Percentiles rank a stretch among this genome's conserved stretches.
phyloP scores from a whole-genome alignment of 2,329 filamentous ascomycete genomes.

The Cytospora schulzeri region DNA sequence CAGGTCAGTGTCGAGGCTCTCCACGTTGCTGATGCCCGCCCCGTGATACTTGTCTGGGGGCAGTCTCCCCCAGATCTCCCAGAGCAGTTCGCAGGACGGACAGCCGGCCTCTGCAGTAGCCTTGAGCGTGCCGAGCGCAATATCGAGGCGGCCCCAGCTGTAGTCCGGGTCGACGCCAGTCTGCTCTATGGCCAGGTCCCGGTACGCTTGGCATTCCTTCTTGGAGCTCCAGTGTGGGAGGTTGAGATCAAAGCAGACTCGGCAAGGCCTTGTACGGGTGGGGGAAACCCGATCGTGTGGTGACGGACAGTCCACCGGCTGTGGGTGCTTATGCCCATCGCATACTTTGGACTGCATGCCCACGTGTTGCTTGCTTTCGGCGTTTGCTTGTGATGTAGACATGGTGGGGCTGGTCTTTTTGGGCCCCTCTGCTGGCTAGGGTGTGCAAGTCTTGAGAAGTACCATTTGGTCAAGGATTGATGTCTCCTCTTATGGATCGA shows the following conservation, averaged over 20 bases:
- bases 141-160: background rate
- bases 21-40: rapidly evolving
- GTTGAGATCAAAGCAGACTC: background rate
- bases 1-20: background rate
- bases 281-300: background rate
- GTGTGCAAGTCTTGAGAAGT: background rate
- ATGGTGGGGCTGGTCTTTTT: background rate
- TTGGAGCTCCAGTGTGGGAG: background rate
- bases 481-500: too few species aligned
- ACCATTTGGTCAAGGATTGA: background rate
- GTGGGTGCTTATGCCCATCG: background rate
- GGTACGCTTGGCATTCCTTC: background rate
- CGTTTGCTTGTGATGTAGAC: background rate
- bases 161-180: background rate
- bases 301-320: background rate
- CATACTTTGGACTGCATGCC: background rate
- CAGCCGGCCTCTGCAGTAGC: background rate
- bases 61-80: background rate
- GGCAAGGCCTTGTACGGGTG: background rate
- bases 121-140: background rate
- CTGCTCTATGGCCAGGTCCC: background rate
- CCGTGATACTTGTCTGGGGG: background rate
- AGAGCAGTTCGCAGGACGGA: background rate
- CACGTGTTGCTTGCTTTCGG: background rate
- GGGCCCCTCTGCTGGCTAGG: too few species aligned